Evolutionary conservation across 228 moss, liverwort and hornwort genomes (phyloP), one percentile per base, ranked within the genome.

Genomic region (Sphagnum fallax): DNA sequence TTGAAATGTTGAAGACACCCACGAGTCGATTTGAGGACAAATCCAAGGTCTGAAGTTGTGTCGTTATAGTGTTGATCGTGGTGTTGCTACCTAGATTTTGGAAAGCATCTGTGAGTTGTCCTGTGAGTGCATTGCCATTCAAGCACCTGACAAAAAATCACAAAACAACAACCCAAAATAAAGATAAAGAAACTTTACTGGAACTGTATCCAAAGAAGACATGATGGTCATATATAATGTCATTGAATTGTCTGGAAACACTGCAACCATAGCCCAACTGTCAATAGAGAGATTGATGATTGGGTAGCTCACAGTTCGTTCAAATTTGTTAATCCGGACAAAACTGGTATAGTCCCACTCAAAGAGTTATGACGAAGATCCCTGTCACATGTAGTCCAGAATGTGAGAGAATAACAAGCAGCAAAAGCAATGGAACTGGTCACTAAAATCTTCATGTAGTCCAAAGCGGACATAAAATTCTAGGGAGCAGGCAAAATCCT

Each of bases 51-150:
- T 1, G 32, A 32, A 32, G 32, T 32, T 32, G 0, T 32, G 32
- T 32, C 32, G 32, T 1, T 32, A 32, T 1, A 32, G 1, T 32
- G 32, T 32, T 32, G 0, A 32, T 32, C 32, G 32, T n/a, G 6
- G 32, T n/a, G 6, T 7, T 63, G 6, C 6, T 32, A 63, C 11
- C 62, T 16, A 63, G 14, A 0, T n/a, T 7, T n/a, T 63, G 47
- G 8, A 63, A n/a, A 63, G 4, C 11, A 63, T 63, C 62, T 63
- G 16, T 4, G 47, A 63, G n/a, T 14, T 63, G 15, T 7, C 62
- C 62, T 14, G 62, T 63, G 62, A 63, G 47, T 6, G 62, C 62
- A 63, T 63, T 63, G 6, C 62, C 62, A 63, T 32, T 63, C 62
- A 63, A 32, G 62, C 2, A 1, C 62, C 62, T 63, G 62, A 63